These are phyloP conservation scores for Talaromyces piceae DNA, from an alignment of 2,329 filamentous ascomycete species.

Conservation along the genomic window DNA sequence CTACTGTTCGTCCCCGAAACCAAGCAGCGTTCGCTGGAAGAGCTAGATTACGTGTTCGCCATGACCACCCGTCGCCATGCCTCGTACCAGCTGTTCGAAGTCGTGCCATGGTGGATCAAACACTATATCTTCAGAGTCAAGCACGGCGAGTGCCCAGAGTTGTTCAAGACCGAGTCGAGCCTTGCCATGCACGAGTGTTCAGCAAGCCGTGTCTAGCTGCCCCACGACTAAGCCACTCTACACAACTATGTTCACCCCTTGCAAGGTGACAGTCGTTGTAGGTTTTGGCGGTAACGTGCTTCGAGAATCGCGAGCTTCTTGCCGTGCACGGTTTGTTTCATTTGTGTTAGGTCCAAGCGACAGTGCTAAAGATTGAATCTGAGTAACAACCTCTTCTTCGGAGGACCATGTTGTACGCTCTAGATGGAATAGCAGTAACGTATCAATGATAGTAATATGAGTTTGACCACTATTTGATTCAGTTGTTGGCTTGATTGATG, in stretches of 20 bases:
- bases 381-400: neutral
- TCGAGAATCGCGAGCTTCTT: no score
- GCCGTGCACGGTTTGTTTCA: neutral
- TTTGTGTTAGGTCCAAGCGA: neutral
- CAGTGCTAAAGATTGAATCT: neutral
- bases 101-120: slow-evolving; percentile 53
- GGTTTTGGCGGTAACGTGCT: no score
- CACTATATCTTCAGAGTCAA: slow-evolving; percentile 48
- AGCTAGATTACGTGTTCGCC: slow-evolving; percentile 46
- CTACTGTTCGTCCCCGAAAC: slow-evolving; percentile 50
- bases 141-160: slow-evolving; percentile 37
- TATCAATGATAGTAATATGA: neutral
- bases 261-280: no score
- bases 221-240: no score
- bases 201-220: neutral
- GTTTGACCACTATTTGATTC: no score
- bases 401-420: neutral
- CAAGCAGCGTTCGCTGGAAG: slow-evolving; percentile 44
- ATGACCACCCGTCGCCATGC: slow-evolving; percentile 49
- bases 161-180: slow-evolving; percentile 32
- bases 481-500: no score
- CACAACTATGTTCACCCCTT: no score
- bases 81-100: slow-evolving; percentile 47
- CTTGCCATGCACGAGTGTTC: neutral
- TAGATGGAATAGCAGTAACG: neutral